These are phyloP conservation scores for Colletotrichum musicola DNA, from an alignment of 2,329 filamentous ascomycete genomes.

Conservation along the genomic window DNA sequence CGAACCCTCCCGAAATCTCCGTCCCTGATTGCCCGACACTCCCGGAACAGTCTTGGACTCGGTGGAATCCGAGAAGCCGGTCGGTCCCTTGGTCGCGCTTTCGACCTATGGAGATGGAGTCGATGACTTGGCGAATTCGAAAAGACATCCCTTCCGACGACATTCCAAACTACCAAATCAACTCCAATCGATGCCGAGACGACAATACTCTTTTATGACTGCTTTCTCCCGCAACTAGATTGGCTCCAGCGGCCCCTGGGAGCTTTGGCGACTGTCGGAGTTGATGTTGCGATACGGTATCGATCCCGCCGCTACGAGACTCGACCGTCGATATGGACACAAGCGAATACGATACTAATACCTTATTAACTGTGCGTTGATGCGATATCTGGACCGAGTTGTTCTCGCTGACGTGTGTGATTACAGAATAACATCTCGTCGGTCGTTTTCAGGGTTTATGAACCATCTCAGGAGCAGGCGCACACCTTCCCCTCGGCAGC, in stretches of 20 bases:
- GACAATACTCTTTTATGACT: slow-evolving; percentile 30
- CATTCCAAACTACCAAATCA: slow-evolving; percentile 11
- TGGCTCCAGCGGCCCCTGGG: slow-evolving; percentile 32
- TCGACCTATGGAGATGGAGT: slow-evolving; percentile 55
- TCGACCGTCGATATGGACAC: slow-evolving; percentile 69
- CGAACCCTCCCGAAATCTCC: not conserved
- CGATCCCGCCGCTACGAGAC: slow-evolving; percentile 35
- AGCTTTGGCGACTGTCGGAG: slow-evolving; percentile 36
- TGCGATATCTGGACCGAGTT: not conserved
- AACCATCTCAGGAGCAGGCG: slow-evolving; percentile 58
- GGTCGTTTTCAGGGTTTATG: slow-evolving; percentile 68
- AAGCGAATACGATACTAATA: slow-evolving; percentile 74
- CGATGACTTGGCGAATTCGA: slow-evolving; percentile 40
- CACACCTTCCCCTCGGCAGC: slow-evolving; percentile 59
- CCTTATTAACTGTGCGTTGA: slow-evolving; percentile 67
- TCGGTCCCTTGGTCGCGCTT: slow-evolving; percentile 34
- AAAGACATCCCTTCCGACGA: slow-evolving; percentile 24
- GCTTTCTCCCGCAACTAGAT: slow-evolving; percentile 16
- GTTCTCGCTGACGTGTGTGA: slow-evolving; percentile 36
- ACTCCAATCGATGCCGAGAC: slow-evolving; percentile 22
- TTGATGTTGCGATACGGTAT: slow-evolving; percentile 40
- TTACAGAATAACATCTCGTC: slow-evolving; percentile 68
- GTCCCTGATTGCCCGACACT: not conserved
- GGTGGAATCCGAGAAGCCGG: slow-evolving; percentile 37
- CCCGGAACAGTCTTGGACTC: slow-evolving; percentile 23